Evolutionary conservation across 1,284 basidiomycete genomes (phyloP), one percentile per base, ranked within the genome.

Genomic region (Trametes polyzona): DNA sequence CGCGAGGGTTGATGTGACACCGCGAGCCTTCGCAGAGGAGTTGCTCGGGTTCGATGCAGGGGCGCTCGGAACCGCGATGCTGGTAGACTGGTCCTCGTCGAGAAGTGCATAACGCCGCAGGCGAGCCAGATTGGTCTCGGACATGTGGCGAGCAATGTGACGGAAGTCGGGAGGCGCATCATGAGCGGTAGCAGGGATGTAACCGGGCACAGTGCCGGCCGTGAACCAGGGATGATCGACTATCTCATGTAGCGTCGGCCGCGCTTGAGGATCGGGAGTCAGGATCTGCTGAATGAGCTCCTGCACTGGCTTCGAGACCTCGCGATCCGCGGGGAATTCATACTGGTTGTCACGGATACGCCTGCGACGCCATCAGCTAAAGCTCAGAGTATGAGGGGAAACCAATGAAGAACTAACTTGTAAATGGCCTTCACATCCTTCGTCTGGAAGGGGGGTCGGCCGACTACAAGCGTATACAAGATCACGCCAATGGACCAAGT

Each of bases 401-500:
- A 41, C 4, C 24, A 17, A 16, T 2, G 30, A 8, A 24, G n/a
- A 23, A 73, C 87, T 73, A 62, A 91, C 87, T 93, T 89, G 75
- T 97, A 96, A 59, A 97, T 97, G 9, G 87, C 87, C 74, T 97
- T 96, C 67, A 98, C 95, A 51, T 98, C 95, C 72, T 96, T 95
- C 9, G 95, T 98, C 73, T 98, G 96, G 80, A 99, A 99, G 0
- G 96, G 96, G 1, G 97, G 96, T 40, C 91, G 88, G 29, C 96
- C 97, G 26, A 98, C 83, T 29, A 98, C 79, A 47, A 98, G 86
- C 0, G 97, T 98, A 71, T 99, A 99, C 65, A 98, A 76, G 61
- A 99, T 98, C 49, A 99, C 96, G 11, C 96, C 97, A 49, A 97
- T 91, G 6, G 92, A 95, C 97, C 96, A 99, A 9, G 96, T 92